phyloP scores from a whole-genome alignment of 2,329 filamentous ascomycete genomes.

The Aspergillus proliferans region DNA sequence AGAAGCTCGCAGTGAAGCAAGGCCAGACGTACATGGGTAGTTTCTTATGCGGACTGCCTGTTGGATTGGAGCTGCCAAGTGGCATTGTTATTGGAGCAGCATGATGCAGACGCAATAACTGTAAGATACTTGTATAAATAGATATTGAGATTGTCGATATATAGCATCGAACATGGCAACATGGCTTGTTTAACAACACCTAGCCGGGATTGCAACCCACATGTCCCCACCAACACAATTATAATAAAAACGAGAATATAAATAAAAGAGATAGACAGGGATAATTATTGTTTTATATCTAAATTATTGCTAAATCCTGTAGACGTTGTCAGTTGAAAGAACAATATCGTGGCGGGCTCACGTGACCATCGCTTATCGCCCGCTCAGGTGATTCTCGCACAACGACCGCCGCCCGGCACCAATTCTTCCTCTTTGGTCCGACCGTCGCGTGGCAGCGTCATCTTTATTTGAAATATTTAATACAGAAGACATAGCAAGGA shows the following conservation, averaged over 20 bases:
- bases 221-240: no score
- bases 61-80: slow-evolving; percentile 39
- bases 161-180: no score
- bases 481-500: slow-evolving; percentile 7
- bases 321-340: no score
- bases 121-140: no score
- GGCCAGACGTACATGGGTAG: slow-evolving; percentile 29
- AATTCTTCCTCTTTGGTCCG: slow-evolving; percentile 22
- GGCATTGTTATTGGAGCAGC: slow-evolving; percentile 18
- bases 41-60: slow-evolving; percentile 41
- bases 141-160: no score
- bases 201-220: no score
- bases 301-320: no score
- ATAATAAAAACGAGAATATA: no score
- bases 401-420: slow-evolving; percentile 13
- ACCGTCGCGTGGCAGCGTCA: slow-evolving; percentile 33
- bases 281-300: no score
- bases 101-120: no score
- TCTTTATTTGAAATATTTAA: slow-evolving; percentile 2
- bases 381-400: slow-evolving; percentile 30
- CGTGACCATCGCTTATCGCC: slow-evolving; percentile 28
- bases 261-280: no score
- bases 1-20: slow-evolving; percentile 35
- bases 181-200: no score
- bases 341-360: neutral